These are phyloP conservation scores for Iberis pinnata DNA, from an alignment of 345 rosid genomes.

Conservation along the genomic window DNA sequence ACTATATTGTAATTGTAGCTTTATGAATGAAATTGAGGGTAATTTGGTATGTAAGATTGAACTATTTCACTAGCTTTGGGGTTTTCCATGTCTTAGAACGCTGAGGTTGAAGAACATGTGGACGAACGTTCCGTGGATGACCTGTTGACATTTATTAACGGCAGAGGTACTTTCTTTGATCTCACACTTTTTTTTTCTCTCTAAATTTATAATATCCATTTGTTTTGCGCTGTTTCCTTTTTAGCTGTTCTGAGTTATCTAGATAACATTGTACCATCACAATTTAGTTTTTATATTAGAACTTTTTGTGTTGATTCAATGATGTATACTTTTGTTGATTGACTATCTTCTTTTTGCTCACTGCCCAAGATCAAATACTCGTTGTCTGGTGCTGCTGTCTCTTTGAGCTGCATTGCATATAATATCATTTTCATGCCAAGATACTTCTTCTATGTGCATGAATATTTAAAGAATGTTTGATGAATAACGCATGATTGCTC, in stretches of 20 bases:
- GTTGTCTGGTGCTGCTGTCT: conserved; percentile 2
- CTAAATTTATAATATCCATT: background rate
- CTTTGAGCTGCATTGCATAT: conserved; percentile 3
- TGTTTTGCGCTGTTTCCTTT: background rate
- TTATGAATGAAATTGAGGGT: background rate
- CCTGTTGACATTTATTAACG: conserved; percentile 71
- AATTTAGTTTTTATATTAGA: too few relatives aligned
- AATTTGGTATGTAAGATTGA: conserved; percentile 6
- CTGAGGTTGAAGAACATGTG: conserved; percentile 64
- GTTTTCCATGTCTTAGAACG: conserved; percentile 41
- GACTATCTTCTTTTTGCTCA: background rate
- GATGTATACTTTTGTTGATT: background rate
- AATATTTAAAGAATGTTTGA: conserved; percentile 9
- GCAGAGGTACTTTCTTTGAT: conserved; percentile 47
- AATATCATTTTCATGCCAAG: background rate
- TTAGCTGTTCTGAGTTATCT: conserved; percentile 7
- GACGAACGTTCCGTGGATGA: conserved; percentile 92
- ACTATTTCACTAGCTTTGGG: conserved; percentile 12
- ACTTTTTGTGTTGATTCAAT: background rate
- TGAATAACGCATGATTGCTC: conserved; percentile 4
- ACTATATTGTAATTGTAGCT: conserved; percentile 10
- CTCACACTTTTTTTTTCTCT: conserved; percentile 10
- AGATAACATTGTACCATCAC: background rate
- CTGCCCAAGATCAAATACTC: conserved; percentile 5
- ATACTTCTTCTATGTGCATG: conserved; percentile 7